Evolutionary conservation across 768 basidiomycete genomes (phyloP).

Genomic region (Candolleomyces efflorescens): DNA sequence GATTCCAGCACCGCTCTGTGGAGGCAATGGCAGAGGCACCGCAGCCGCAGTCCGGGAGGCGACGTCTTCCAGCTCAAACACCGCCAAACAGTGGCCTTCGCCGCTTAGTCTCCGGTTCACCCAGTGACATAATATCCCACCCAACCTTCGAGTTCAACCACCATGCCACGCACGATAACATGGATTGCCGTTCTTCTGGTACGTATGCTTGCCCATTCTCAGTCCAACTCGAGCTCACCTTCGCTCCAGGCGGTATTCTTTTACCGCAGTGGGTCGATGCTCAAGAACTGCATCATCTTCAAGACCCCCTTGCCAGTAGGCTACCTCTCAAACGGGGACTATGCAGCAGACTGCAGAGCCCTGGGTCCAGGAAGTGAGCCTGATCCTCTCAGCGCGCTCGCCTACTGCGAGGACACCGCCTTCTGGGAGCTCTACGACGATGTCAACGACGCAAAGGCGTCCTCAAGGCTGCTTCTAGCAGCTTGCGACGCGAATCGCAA

Average conservation of each 20-base stretch:
- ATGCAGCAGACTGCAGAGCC: constrained; percentile 39
- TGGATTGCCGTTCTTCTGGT: neutral
- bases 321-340: constrained; percentile 50
- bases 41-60: too few species aligned
- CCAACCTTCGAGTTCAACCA: too few species aligned
- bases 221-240: neutral
- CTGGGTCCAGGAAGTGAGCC: constrained; percentile 23
- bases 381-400: constrained; percentile 30
- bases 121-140: too few species aligned
- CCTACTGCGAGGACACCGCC: constrained; percentile 60
- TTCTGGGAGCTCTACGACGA: constrained; percentile 53
- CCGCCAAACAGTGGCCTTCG: too few species aligned
- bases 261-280: constrained; percentile 41
- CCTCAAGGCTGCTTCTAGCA: constrained; percentile 42
- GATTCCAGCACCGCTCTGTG: too few species aligned
- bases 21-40: too few species aligned
- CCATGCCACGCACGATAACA: too few species aligned
- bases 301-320: constrained; percentile 42
- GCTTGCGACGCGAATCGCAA: constrained; percentile 54
- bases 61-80: too few species aligned
- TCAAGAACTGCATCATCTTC: constrained; percentile 37
- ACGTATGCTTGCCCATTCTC: neutral
- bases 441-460: constrained; percentile 31
- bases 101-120: too few species aligned
- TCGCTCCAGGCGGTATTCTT: constrained; percentile 33